phyloP scores from a whole-genome alignment of 164 flowering plant genomes.

The Vitis labrusca region DNA sequence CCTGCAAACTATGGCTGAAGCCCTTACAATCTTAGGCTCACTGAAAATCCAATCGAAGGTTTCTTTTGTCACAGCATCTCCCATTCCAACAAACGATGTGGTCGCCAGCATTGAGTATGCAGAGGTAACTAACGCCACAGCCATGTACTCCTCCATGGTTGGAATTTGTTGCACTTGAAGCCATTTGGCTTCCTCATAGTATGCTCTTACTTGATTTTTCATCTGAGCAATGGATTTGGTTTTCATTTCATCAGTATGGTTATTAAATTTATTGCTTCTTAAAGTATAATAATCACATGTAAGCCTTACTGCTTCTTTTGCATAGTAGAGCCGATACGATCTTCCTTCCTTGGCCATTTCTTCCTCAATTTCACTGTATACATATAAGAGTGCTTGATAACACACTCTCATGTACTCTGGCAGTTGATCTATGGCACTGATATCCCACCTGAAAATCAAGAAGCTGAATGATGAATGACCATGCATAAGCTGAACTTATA shows the following conservation, averaged over 20 bases:
- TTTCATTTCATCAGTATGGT: no score
- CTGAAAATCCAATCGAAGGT: slow-evolving; percentile 31
- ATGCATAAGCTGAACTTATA: no score
- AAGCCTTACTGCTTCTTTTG: slow-evolving; percentile 31
- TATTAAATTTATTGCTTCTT: slow-evolving; percentile 4
- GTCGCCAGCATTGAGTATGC: slow-evolving; percentile 14
- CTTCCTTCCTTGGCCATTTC: slow-evolving; percentile 27
- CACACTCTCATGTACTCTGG: slow-evolving; percentile 43
- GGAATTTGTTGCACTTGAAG: slow-evolving; percentile 20
- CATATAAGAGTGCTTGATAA: slow-evolving; percentile 11
- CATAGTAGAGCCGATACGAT: slow-evolving; percentile 16
- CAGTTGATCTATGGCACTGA: slow-evolving; percentile 16
- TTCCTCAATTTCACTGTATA: slow-evolving; percentile 24
- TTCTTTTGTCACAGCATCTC: slow-evolving; percentile 27
- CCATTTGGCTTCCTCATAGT: slow-evolving; percentile 42
- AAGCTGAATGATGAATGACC: no score
- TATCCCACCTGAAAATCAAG: slow-evolving; percentile 41
- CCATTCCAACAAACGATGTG: slow-evolving; percentile 32
- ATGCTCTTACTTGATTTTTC: slow-evolving; percentile 23
- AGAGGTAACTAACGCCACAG: background rate
- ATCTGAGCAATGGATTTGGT: slow-evolving; percentile 17
- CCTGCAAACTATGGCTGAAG: slow-evolving; percentile 21
- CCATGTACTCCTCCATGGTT: slow-evolving; percentile 35
- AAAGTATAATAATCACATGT: slow-evolving; percentile 1
- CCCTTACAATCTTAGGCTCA: slow-evolving; percentile 25